phyloP scores from a whole-genome alignment of 2,329 filamentous ascomycete genomes.

The Arthrobotrys sinensis region DNA sequence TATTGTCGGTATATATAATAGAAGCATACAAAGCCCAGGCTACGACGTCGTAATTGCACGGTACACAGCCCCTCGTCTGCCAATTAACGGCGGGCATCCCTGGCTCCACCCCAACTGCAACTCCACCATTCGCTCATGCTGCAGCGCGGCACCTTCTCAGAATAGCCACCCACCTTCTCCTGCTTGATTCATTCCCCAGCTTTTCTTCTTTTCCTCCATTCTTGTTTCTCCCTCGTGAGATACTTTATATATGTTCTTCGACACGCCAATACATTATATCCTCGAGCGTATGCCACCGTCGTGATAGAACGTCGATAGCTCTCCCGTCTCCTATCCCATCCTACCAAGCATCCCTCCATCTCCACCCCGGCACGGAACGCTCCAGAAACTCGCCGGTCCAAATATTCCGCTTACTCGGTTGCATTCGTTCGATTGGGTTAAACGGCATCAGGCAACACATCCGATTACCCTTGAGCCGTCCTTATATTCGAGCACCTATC shows the following conservation, averaged over 20 bases:
- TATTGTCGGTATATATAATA: neutral
- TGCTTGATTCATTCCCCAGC: constrained; percentile 36
- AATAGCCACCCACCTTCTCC: constrained; percentile 33
- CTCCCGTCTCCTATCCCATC: neutral
- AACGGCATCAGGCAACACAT: constrained; percentile 38
- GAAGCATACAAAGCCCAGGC: constrained; percentile 16
- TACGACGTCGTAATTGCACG: constrained; percentile 21
- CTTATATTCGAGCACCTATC: constrained; percentile 12
- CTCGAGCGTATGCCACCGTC: neutral
- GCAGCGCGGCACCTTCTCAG: constrained; percentile 36
- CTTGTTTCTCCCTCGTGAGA: constrained; percentile 3
- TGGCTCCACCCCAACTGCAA: constrained; percentile 12
- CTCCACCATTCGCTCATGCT: constrained; percentile 36
- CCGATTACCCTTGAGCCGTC: constrained; percentile 15
- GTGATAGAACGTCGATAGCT: neutral
- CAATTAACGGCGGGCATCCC: constrained; percentile 35
- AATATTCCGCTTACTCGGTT: constrained; percentile 31
- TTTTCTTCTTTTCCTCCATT: constrained; percentile 2
- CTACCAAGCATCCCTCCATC: neutral
- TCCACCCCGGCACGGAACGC: constrained; percentile 30
- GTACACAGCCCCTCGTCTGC: constrained; percentile 42
- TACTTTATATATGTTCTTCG: neutral
- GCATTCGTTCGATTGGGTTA: constrained; percentile 15
- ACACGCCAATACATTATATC: too few relatives aligned
- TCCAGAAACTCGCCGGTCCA: constrained; percentile 8